Base-by-base conservation (phyloP, 352 stramenopile genomes). In the Pythium apleroticum region DNA sequence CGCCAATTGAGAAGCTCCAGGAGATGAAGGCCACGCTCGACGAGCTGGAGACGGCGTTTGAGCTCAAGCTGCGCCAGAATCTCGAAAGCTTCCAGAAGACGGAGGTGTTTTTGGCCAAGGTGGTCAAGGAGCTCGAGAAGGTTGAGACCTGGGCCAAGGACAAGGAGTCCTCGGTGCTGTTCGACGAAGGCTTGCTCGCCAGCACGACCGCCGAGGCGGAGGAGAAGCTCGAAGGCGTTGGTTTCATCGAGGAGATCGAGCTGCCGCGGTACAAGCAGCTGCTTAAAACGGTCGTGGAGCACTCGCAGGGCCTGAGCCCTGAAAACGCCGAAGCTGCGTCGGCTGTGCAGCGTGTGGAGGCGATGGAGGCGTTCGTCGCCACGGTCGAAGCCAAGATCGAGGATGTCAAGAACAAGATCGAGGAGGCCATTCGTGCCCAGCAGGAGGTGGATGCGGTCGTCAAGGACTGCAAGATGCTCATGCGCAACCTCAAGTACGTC, bases 401-500 rank as follows among this genome's bases (percentile, higher is more conserved):
- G 22, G 75, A 78, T 19, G 74, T 81, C 22, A 92, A 94, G 63
- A 62, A 65, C 28, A 75, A 71, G 19, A 65, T 94, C 41, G 64
- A 82, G 28, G 72, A 91, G 37, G 76, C 72, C 31, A 62, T 95
- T 17, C 76, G 74, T 12, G 72, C 79, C 19, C 85, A 94, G 50
- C 72, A 80, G 54, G 76, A 91, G 54, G 76, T 95, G 14, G 86
- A 93, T 46, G 80, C 81, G 0, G 88, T 97, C 17, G 88, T 90
- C 31, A 94, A 96, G 73, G 88, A 95, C 62, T 89, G 80, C 73
- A 94, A 92, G 67, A 73, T 88, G 10, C 69, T 91, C 37, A 92
- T 93, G 77, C 84, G 86, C 45, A 93, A 90, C 59, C 79, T 97
- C 41, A 95, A 94, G 78, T 95, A 96, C 67, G 80, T 83, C 8